Percentiles rank a stretch among this genome's conserved stretches.
phyloP scores from a whole-genome alignment of 345 rosid genomes.

The Sisymbrium altissimum region DNA sequence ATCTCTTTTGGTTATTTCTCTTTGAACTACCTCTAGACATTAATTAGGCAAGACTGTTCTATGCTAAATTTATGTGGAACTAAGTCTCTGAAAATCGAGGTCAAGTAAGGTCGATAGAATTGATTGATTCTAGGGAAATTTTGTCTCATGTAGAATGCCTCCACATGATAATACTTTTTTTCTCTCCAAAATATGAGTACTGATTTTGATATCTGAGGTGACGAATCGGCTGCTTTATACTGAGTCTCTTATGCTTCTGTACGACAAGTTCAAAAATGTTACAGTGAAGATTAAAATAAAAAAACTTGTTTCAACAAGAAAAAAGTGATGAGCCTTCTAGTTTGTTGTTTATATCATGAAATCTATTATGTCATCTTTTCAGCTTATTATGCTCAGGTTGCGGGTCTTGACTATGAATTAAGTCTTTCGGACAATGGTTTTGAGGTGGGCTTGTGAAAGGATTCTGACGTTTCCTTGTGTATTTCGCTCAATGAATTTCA shows the following conservation, averaged over 20 bases:
- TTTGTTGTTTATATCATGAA: not conserved
- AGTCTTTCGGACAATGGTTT: constrained; percentile 49
- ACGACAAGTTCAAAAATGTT: too few relatives aligned
- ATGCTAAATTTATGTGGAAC: too few relatives aligned
- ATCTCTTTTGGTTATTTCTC: not conserved
- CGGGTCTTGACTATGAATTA: constrained; percentile 65
- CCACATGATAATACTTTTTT: too few relatives aligned
- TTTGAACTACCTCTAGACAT: not conserved
- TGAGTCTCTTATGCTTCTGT: too few relatives aligned
- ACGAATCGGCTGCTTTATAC: too few relatives aligned
- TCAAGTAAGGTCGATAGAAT: too few relatives aligned
- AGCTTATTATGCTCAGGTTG: constrained; percentile 86
- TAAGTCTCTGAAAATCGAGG: too few relatives aligned
- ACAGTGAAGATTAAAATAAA: too few relatives aligned
- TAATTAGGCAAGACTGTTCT: not conserved
- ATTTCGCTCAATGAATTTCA: not conserved
- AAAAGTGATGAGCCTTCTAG: not conserved
- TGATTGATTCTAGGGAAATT: too few relatives aligned
- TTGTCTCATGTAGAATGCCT: too few relatives aligned
- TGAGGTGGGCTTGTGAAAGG: constrained; percentile 42
- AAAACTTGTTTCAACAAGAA: not conserved
- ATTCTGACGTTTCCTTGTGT: not conserved
- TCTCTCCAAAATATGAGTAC: too few relatives aligned
- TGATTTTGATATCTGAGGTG: too few relatives aligned
- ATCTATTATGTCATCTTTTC: constrained; percentile 17